These are phyloP conservation scores for Globisporangium nunn DNA, from an alignment of 352 stramenopile species.

Conservation along the genomic window DNA sequence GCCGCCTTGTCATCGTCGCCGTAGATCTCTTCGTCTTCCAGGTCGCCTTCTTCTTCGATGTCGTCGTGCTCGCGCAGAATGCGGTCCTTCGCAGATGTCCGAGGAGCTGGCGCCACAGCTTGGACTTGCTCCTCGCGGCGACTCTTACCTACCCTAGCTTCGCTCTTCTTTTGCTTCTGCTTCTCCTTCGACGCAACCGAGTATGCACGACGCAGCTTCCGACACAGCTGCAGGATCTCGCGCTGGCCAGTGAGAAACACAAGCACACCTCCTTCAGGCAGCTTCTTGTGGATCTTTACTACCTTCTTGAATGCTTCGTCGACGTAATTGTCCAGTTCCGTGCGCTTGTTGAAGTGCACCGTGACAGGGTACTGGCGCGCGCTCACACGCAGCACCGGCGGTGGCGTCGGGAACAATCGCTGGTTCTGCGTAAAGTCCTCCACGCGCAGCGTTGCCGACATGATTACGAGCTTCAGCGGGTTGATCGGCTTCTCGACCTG, in stretches of 20 bases:
- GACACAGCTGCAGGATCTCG: conserved; percentile 91
- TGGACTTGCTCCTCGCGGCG: conserved; percentile 5
- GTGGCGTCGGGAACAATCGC: conserved; percentile 87
- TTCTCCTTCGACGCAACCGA: conserved; percentile 29
- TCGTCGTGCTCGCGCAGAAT: conserved; percentile 76
- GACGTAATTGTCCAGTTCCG: conserved; percentile 96
- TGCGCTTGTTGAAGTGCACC: conserved; percentile 97
- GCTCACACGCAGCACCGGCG: conserved; percentile 92
- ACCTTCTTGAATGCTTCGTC: conserved; percentile 93
- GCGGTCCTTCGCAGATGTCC: conserved; percentile 24
- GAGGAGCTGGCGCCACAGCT: conserved; percentile 7
- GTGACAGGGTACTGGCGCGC: conserved; percentile 95
- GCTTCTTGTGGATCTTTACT: conserved; percentile 95
- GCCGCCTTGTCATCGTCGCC: conserved; percentile 33
- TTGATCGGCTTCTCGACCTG: conserved; percentile 47
- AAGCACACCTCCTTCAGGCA: conserved; percentile 95
- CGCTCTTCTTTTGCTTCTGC: conserved; percentile 22
- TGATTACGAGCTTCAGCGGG: conserved; percentile 88
- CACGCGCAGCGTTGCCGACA: conserved; percentile 97
- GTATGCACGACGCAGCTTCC: conserved; percentile 55
- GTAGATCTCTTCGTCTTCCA: conserved; percentile 60
- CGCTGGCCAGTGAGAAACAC: conserved; percentile 97
- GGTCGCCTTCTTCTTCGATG: conserved; percentile 71
- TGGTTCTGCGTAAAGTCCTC: conserved; percentile 96
- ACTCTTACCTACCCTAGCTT: not conserved